Conservation (phyloP, 106 monocot genomes). For the Agapanthus africanus region DNA sequence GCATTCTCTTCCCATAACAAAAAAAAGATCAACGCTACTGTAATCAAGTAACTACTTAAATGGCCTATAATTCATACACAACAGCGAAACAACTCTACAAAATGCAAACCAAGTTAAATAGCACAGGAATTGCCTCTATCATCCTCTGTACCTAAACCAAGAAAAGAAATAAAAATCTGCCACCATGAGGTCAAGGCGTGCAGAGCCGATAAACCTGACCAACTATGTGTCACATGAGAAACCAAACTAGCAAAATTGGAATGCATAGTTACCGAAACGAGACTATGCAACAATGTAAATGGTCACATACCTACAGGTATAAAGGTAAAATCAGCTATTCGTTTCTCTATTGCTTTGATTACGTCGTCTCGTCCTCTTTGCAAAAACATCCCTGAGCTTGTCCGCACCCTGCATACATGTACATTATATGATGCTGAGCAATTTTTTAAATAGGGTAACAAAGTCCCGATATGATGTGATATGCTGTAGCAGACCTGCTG, state of each 20-base stretch:
- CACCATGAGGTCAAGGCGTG: background rate
- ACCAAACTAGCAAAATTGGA: background rate
- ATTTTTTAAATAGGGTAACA: constrained; percentile 4
- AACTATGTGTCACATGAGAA: background rate
- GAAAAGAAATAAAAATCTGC: background rate
- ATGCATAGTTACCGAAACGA: background rate
- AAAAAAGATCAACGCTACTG: background rate
- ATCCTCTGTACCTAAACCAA: background rate
- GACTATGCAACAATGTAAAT: background rate
- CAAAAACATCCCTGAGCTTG: constrained; percentile 39
- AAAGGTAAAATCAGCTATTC: constrained; percentile 37
- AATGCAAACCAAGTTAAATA: background rate
- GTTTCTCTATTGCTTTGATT: constrained; percentile 33
- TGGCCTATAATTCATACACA: background rate
- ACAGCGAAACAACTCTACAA: background rate
- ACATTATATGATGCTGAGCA: constrained; percentile 1
- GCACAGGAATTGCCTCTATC: background rate
- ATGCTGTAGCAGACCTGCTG: constrained; percentile 39
- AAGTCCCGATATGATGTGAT: background rate
- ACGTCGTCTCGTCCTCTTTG: constrained; percentile 25
- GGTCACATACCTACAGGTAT: constrained; percentile 36
- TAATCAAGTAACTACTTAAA: constrained; percentile 3
- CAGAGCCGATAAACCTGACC: too few species aligned
- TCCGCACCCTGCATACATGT: constrained; percentile 27
- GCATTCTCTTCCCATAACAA: background rate